phyloP scores from a whole-genome alignment of 2,329 filamentous ascomycete genomes.

The Cordyceps fumosorosea region DNA sequence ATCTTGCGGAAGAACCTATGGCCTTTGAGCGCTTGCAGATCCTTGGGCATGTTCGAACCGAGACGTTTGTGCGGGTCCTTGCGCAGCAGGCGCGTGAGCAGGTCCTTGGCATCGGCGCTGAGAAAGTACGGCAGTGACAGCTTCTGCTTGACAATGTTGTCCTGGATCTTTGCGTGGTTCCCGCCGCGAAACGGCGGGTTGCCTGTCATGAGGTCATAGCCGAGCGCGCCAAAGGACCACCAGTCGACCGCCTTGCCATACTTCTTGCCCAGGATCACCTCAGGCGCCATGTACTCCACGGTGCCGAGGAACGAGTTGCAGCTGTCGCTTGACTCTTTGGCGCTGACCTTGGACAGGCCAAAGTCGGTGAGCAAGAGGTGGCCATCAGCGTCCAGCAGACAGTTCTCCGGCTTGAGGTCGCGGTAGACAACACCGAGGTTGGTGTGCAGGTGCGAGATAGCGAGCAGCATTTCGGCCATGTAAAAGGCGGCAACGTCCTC shows the following conservation, averaged over 20 bases:
- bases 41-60: constrained; percentile 81
- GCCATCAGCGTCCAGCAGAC: constrained; percentile 82
- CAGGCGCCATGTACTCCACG: constrained; percentile 97
- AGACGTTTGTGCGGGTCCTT: constrained; percentile 91
- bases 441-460: constrained; percentile 85
- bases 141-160: constrained; percentile 94
- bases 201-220: constrained; percentile 88
- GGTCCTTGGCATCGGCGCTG: constrained; percentile 84
- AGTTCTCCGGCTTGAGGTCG: constrained; percentile 97
- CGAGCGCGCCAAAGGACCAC: constrained; percentile 95
- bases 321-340: constrained; percentile 49
- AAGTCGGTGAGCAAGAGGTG: constrained; percentile 95
- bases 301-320: constrained; percentile 93
- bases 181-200: constrained; percentile 83
- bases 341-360: constrained; percentile 87
- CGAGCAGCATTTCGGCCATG: constrained; percentile 96
- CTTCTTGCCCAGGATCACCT: constrained; percentile 79
- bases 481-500: constrained; percentile 90
- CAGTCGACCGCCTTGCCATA: constrained; percentile 96
- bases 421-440: constrained; percentile 93
- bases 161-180: constrained; percentile 91
- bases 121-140: constrained; percentile 84
- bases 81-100: constrained; percentile 80
- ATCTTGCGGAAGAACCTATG: constrained; percentile 97
- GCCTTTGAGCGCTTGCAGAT: constrained; percentile 76